A percentile compares a stretch with the other conserved stretches of the same genome.
Conservation (phyloP, 371 early-diverging fungal genomes). For the Umbelopsis sp. region DNA sequence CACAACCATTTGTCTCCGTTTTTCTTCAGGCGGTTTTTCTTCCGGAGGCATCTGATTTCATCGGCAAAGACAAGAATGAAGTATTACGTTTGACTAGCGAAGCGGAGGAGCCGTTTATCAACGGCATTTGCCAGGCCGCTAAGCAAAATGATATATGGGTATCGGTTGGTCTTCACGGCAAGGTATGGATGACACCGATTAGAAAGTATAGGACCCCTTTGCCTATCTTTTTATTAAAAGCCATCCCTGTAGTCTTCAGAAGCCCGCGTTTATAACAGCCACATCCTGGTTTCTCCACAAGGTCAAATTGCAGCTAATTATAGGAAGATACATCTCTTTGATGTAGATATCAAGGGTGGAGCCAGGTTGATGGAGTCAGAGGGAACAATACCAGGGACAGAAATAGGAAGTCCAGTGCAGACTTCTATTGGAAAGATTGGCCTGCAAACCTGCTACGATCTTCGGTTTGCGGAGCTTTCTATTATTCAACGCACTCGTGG, state of each 20-base stretch:
- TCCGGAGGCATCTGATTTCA: constrained; percentile 86
- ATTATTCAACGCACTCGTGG: constrained; percentile 60
- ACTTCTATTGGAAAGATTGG: constrained; percentile 80
- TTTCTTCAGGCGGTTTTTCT: constrained; percentile 71
- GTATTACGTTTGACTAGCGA: constrained; percentile 52
- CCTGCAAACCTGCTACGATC: constrained; percentile 78
- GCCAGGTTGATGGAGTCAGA: constrained; percentile 72
- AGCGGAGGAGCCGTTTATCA: constrained; percentile 56
- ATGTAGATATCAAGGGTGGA: constrained; percentile 66
- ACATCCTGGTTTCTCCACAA: constrained; percentile 63
- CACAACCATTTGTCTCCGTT: not conserved
- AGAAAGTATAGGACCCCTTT: too few relatives aligned
- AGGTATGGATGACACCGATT: constrained; percentile 30
- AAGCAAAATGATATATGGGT: constrained; percentile 68
- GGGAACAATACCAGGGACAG: constrained; percentile 57
- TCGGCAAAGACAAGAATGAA: constrained; percentile 57
- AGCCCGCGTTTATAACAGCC: constrained; percentile 65
- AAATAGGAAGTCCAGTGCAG: constrained; percentile 51
- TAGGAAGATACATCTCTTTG: constrained; percentile 83
- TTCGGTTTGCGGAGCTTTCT: constrained; percentile 81
- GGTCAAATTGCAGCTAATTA: constrained; percentile 66
- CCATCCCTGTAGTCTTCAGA: not conserved
- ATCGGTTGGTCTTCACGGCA: constrained; percentile 78
- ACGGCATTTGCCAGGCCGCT: constrained; percentile 59
- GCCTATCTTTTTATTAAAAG: too few relatives aligned